Percentiles rank a stretch among this genome's conserved stretches.
Evolutionary conservation across 1,284 basidiomycete species (phyloP).

Genomic region (Leucoagaricus sp.): DNA sequence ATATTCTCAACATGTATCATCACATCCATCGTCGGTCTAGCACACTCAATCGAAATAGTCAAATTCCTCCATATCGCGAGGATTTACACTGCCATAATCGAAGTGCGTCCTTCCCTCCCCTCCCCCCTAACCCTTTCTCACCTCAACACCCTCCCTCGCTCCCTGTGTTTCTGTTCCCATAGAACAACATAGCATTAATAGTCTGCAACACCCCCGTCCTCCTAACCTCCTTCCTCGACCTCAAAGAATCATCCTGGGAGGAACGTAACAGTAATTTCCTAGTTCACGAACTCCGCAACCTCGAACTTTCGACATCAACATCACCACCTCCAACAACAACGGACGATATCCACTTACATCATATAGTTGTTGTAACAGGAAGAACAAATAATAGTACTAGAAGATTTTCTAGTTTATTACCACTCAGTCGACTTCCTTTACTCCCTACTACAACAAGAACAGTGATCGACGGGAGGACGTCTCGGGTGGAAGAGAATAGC

Average conservation of each 20-base stretch:
- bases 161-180: not conserved
- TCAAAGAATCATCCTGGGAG: constrained; percentile 15
- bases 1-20: constrained; percentile 44
- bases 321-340: not conserved
- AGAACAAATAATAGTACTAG: too few species aligned
- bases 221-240: constrained; percentile 32
- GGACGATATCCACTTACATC: not conserved
- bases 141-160: not conserved
- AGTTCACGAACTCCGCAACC: constrained; percentile 6
- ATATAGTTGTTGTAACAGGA: too few species aligned
- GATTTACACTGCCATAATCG: constrained; percentile 40
- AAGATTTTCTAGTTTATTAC: too few species aligned
- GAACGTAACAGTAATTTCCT: constrained; percentile 4
- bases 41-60: constrained; percentile 41
- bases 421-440: too few species aligned
- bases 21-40: constrained; percentile 41
- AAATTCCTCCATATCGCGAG: constrained; percentile 32
- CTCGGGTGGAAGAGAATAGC: too few species aligned
- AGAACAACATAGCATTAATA: constrained; percentile 40
- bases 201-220: constrained; percentile 45
- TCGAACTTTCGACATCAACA: not conserved
- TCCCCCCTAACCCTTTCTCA: not conserved
- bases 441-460: too few species aligned
- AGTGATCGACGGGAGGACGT: too few species aligned
- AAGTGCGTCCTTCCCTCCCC: constrained; percentile 23